These are phyloP conservation scores for Grigorovia humatica DNA, from an alignment of 805 yeast genomes.

Conservation along the genomic window DNA sequence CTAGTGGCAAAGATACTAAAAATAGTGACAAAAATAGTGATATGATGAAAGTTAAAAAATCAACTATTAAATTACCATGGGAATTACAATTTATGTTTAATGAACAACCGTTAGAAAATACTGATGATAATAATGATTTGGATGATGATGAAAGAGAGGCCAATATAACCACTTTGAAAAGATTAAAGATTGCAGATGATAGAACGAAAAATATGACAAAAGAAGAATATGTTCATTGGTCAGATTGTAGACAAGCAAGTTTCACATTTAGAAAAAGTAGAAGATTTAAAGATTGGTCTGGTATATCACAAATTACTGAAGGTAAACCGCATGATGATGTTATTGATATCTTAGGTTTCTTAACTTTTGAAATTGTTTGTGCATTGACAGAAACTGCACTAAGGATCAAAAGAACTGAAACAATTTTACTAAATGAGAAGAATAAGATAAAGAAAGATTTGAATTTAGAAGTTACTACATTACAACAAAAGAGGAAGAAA, in stretches of 20 bases:
- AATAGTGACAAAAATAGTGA: constrained; percentile 30
- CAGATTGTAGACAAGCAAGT: constrained; percentile 95
- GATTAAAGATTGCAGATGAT: constrained; percentile 88
- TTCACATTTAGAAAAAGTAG: constrained; percentile 93
- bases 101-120: constrained; percentile 74
- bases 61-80: constrained; percentile 86
- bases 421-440: constrained; percentile 33
- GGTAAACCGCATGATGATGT: constrained; percentile 93
- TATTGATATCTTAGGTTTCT: constrained; percentile 85
- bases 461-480: constrained; percentile 31
- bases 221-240: constrained; percentile 98
- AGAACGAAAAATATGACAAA: constrained; percentile 88
- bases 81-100: constrained; percentile 88
- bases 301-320: constrained; percentile 71
- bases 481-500: constrained; percentile 34
- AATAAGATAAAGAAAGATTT: constrained; percentile 30
- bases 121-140: constrained; percentile 50
- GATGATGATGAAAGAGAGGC: constrained; percentile 92
- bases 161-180: constrained; percentile 72
- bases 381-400: constrained; percentile 87
- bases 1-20: constrained; percentile 27
- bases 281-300: constrained; percentile 94
- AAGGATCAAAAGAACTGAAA: constrained; percentile 62
- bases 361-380: constrained; percentile 95
- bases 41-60: constrained; percentile 54